Conservation (phyloP, 2,329 filamentous ascomycete species). For the Penicillium palitans region DNA sequence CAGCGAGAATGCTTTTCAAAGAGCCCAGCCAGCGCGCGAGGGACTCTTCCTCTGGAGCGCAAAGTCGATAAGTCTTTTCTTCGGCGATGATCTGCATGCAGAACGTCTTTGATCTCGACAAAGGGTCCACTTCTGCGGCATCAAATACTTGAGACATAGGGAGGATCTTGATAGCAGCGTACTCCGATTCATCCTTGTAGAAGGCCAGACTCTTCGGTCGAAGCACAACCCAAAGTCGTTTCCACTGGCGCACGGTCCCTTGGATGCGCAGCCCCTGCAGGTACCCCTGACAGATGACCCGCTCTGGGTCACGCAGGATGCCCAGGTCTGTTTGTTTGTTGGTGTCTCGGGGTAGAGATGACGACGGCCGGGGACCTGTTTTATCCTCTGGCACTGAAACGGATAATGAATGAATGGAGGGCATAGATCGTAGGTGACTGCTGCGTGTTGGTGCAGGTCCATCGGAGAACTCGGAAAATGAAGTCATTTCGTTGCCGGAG, state of each 20-base stretch:
- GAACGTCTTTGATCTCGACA: slow-evolving; percentile 78
- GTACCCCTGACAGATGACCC: slow-evolving; percentile 92
- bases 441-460: slow-evolving; percentile 30
- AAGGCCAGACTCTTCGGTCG: slow-evolving; percentile 80
- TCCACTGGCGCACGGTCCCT: slow-evolving; percentile 83
- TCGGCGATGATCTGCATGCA: slow-evolving; percentile 94
- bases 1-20: slow-evolving; percentile 69
- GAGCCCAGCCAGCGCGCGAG: slow-evolving; percentile 84
- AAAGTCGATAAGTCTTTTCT: slow-evolving; percentile 79
- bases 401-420: slow-evolving; percentile 32
- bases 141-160: slow-evolving; percentile 78
- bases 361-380: slow-evolving; percentile 29
- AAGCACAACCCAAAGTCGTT: slow-evolving; percentile 88
- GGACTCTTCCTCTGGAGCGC: slow-evolving; percentile 75
- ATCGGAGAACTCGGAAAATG: slow-evolving; percentile 86
- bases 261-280: slow-evolving; percentile 81
- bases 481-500: slow-evolving; percentile 67
- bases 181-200: slow-evolving; percentile 92
- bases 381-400: slow-evolving; percentile 31
- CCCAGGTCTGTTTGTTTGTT: slow-evolving; percentile 62
- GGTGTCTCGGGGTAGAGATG: slow-evolving; percentile 49
- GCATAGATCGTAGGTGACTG: slow-evolving; percentile 31
- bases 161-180: slow-evolving; percentile 79
- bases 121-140: slow-evolving; percentile 86
- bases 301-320: slow-evolving; percentile 69